Base-by-base conservation (phyloP, 306 rosid species). In the Elaeagnus macrophylla region DNA sequence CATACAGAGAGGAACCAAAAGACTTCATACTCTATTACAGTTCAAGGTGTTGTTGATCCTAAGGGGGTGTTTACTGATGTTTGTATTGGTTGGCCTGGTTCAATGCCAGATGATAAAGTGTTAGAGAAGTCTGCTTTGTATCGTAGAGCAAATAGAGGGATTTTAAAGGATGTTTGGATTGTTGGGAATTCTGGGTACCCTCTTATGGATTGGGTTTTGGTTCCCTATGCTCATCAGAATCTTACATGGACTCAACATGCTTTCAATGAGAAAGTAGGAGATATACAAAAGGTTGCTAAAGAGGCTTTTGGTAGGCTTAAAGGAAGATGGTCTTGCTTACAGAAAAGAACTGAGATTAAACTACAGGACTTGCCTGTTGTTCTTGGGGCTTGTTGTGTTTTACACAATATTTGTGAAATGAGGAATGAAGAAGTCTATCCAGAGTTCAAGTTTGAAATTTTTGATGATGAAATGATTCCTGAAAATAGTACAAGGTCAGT, bases 51-150 rank as follows among this genome's bases (percentile, higher is more conserved):
- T 2, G 95, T 80, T 5, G 93, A 93, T 19, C 81, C 89, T 0
- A 80, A 66, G 39, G 99, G 99, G 8, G 78, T 81, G 0, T 93
- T 93, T 11, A 77, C 88, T 0, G 99, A 93, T 48, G 94, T 87
- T 2, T 93, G 96, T 19, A 84, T 87, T 15, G 99, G 99, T 0
- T 93, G 99, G 99, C 96, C 96, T 2, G 99, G 99, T 2, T 93
- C 96, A 6, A 80, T 93, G 95, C 81, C 94, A 10, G 96, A 93
- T 67, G 96, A 84, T 45, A 89, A 88, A 45, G 99, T 93, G 9
- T 57, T 93, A 12, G 94, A 87, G 57, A 82, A 79, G 25, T 78
- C 88, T 0, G 94, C 95, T 3, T 74, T 93, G 59, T 59, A 37
- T 57, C 94, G 84, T 20, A 71, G 93, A 56, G 99, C 95, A 1